Percentiles rank a stretch among this genome's conserved stretches.
Conservation (phyloP, 176 grass and related monocot species). For the Oryza punctata region DNA sequence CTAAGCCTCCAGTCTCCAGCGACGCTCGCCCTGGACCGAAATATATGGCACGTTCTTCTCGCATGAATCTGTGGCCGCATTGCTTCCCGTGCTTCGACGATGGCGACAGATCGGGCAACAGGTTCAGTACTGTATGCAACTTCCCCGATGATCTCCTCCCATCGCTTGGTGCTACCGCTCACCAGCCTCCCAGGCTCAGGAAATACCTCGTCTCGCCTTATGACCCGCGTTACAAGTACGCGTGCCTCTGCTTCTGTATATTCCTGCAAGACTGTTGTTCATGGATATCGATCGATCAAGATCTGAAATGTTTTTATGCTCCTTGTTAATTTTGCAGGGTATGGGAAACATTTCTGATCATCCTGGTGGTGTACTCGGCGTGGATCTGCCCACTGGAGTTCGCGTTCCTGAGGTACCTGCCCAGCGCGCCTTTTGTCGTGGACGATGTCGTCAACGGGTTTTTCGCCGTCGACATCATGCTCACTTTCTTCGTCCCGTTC, state of each 20-base stretch:
- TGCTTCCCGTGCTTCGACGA: conserved; percentile 36
- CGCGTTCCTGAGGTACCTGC: conserved; percentile 72
- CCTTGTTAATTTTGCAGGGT: conserved; percentile 40
- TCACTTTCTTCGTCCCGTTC: conserved; percentile 77
- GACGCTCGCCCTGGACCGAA: neutral
- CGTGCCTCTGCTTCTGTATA: neutral
- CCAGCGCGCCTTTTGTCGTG: conserved; percentile 54
- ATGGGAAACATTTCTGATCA: conserved; percentile 70
- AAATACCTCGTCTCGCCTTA: conserved; percentile 55
- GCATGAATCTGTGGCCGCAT: conserved; percentile 3
- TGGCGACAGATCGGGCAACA: neutral
- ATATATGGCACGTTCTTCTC: conserved; percentile 40
- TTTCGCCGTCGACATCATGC: conserved; percentile 64
- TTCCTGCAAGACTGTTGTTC: neutral
- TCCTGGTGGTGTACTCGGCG: conserved; percentile 75
- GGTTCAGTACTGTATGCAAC: conserved; percentile 10
- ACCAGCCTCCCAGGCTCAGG: conserved; percentile 36
- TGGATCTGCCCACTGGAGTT: conserved; percentile 86
- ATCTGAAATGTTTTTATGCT: too few species aligned
- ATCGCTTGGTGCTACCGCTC: conserved; percentile 46
- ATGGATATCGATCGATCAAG: neutral
- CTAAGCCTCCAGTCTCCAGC: neutral
- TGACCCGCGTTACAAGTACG: conserved; percentile 68
- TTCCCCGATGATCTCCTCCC: conserved; percentile 50
- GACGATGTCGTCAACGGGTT: conserved; percentile 67